Evolutionary conservation across 2,329 filamentous ascomycete genomes (phyloP).

Genomic region (Chaetomium strumarium): DNA sequence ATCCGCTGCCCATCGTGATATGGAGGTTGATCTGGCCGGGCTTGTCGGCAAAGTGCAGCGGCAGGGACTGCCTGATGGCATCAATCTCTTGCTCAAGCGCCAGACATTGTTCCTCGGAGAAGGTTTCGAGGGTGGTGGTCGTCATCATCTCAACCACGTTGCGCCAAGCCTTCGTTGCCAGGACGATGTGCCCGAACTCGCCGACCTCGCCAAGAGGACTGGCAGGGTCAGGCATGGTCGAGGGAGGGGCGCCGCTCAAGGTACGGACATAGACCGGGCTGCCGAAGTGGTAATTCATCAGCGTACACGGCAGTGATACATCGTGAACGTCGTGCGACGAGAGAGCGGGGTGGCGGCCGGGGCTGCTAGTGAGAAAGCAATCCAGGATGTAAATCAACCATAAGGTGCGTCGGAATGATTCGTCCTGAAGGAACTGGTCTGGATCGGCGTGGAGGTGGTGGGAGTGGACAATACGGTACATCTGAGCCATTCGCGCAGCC

Average conservation of each 20-base stretch:
- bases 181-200: conserved; percentile 56
- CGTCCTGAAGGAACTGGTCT: conserved; percentile 56
- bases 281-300: conserved; percentile 59
- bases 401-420: conserved; percentile 55
- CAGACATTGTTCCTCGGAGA: conserved; percentile 48
- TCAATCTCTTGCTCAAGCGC: conserved; percentile 51
- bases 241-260: conserved; percentile 38
- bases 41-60: conserved; percentile 56
- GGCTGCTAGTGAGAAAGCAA: conserved; percentile 56
- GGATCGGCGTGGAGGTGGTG: conserved; percentile 46
- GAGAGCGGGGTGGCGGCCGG: conserved; percentile 52
- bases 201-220: conserved; percentile 47
- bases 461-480: conserved; percentile 55
- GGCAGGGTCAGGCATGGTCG: conserved; percentile 33
- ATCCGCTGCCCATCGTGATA: conserved; percentile 59
- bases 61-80: conserved; percentile 46
- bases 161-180: conserved; percentile 56
- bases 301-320: conserved; percentile 52
- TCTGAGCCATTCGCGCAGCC: conserved; percentile 58
- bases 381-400: conserved; percentile 60
- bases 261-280: conserved; percentile 55
- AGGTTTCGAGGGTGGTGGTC: conserved; percentile 44
- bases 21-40: conserved; percentile 55
- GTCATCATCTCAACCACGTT: conserved; percentile 58
- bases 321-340: conserved; percentile 49